These are phyloP conservation scores for Nitzschia palea DNA, from an alignment of 108 stramenopile genomes.

Conservation along the genomic window DNA sequence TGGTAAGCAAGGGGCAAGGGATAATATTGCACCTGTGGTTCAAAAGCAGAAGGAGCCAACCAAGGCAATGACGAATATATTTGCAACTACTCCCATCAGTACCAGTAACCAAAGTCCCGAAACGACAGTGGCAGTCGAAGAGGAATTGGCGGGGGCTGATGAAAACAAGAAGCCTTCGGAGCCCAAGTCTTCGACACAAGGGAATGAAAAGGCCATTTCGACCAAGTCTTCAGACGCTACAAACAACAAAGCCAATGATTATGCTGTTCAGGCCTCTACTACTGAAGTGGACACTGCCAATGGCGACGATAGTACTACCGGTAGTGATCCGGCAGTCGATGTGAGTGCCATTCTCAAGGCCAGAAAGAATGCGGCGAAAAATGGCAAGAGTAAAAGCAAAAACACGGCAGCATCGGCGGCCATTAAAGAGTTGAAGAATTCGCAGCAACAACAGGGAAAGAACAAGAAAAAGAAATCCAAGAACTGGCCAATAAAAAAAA, in stretches of 20 bases:
- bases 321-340: neutral
- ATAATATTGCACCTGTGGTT: no score
- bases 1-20: no score
- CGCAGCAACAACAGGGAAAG: neutral
- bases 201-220: neutral
- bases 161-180: neutral
- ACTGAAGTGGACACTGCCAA: neutral
- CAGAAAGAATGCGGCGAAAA: neutral
- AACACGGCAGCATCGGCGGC: neutral
- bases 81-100: neutral
- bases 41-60: no score
- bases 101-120: neutral
- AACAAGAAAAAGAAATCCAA: neutral
- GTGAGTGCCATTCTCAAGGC: slow-evolving; percentile 11
- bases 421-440: slow-evolving; percentile 8
- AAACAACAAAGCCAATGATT: neutral
- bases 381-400: neutral
- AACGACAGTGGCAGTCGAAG: no score
- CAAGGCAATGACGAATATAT: no score
- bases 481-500: no score
- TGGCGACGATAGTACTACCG: neutral
- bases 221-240: neutral
- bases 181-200: neutral
- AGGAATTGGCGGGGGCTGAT: neutral
- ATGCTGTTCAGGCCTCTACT: neutral